Conservation (phyloP, 1,284 basidiomycete species). For the Dichomitus squalens region DNA sequence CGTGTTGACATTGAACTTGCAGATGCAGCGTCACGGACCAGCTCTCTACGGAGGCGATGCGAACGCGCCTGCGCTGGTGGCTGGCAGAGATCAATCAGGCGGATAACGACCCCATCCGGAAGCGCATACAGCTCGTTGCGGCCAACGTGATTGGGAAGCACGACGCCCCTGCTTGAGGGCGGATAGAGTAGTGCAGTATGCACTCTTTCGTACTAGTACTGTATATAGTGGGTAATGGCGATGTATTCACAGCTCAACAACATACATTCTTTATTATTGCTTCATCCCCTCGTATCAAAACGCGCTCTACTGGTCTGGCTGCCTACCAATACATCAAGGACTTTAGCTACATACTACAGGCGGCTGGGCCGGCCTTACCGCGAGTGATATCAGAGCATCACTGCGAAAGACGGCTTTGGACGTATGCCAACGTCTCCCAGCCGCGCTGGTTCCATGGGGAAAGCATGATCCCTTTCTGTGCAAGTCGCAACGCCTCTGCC, state of each 20-base stretch:
- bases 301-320: slow-evolving; percentile 3
- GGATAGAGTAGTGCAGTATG: slow-evolving; percentile 4
- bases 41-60: slow-evolving; percentile 44
- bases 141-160: slow-evolving; percentile 26
- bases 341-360: slow-evolving; percentile 1
- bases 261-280: slow-evolving; percentile 12
- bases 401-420: slow-evolving; percentile 30
- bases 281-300: background rate
- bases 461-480: slow-evolving; percentile 71
- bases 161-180: slow-evolving; percentile 1
- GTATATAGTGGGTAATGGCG: slow-evolving; percentile 19
- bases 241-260: slow-evolving; percentile 26
- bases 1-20: background rate
- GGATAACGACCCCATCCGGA: slow-evolving; percentile 39
- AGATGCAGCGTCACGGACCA: slow-evolving; percentile 39
- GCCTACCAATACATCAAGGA: background rate
- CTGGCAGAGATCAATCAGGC: slow-evolving; percentile 40
- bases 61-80: slow-evolving; percentile 63
- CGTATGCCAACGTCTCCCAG: slow-evolving; percentile 66
- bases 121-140: slow-evolving; percentile 44
- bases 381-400: background rate
- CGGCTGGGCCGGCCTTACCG: background rate
- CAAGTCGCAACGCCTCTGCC: slow-evolving; percentile 42
- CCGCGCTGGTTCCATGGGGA: slow-evolving; percentile 58
- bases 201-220: slow-evolving; percentile 8